These are phyloP conservation scores for Oldenlandia corymbosa DNA, from an alignment of 257 asterid genomes.

Conservation along the genomic window DNA sequence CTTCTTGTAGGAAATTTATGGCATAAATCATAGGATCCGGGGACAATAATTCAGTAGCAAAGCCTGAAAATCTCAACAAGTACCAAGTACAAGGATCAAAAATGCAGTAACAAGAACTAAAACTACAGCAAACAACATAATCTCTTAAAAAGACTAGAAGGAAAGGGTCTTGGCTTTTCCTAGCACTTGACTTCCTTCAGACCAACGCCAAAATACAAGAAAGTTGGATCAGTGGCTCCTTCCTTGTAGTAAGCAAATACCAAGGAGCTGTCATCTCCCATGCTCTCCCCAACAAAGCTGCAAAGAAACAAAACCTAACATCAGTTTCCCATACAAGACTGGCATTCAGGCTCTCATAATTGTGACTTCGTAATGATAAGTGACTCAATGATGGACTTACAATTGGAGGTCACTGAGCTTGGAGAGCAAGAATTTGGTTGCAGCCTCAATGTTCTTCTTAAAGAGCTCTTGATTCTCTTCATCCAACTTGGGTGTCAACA, in stretches of 20 bases:
- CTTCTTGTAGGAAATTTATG: background rate
- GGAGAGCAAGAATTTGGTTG: slow-evolving; percentile 60
- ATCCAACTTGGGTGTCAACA: slow-evolving; percentile 57
- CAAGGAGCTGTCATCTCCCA: slow-evolving; percentile 56
- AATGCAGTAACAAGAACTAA: slow-evolving; percentile 2
- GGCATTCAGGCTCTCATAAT: too few species aligned
- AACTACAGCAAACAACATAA: background rate
- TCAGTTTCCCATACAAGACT: background rate
- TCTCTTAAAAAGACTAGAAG: slow-evolving; percentile 1
- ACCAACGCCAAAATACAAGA: slow-evolving; percentile 66
- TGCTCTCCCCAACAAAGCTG: slow-evolving; percentile 91
- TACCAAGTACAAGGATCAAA: slow-evolving; percentile 4
- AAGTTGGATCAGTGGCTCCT: slow-evolving; percentile 79
- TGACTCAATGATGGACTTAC: slow-evolving; percentile 35
- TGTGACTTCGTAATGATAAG: too few species aligned
- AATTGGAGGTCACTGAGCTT: slow-evolving; percentile 79
- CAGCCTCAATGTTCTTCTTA: slow-evolving; percentile 69
- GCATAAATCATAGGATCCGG: background rate
- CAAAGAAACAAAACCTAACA: background rate
- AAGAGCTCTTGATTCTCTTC: slow-evolving; percentile 49
- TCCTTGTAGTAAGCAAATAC: slow-evolving; percentile 94
- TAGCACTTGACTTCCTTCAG: slow-evolving; percentile 83
- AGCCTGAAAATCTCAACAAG: background rate
- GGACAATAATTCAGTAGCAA: background rate
- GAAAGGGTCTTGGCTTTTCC: slow-evolving; percentile 6